phyloP scores from a whole-genome alignment of 2,329 filamentous ascomycete genomes.

The Trichophyton rubrum region DNA sequence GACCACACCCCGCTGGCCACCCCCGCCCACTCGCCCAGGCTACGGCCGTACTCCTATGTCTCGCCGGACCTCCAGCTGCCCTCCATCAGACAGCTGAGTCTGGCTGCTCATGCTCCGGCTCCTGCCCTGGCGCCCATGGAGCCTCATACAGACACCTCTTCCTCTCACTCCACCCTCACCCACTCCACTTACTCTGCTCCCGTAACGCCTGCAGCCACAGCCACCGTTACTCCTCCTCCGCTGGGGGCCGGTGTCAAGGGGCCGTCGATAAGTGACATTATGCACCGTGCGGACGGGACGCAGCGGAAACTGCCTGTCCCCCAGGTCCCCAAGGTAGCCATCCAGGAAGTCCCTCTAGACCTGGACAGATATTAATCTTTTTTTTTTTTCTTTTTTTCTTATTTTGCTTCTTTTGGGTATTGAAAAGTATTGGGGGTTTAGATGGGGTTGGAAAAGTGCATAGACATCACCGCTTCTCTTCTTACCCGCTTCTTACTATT shows the following conservation, averaged over 20 bases:
- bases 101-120: constrained; percentile 47
- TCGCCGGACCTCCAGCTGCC: constrained; percentile 67
- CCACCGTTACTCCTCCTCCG: no score
- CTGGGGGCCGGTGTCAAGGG: constrained; percentile 31
- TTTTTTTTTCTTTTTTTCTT: neutral
- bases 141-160: constrained; percentile 44
- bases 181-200: constrained; percentile 25
- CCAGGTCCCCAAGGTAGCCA: constrained; percentile 73
- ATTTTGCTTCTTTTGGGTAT: neutral
- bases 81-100: constrained; percentile 61
- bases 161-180: constrained; percentile 36
- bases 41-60: constrained; percentile 55
- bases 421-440: neutral
- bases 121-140: constrained; percentile 62
- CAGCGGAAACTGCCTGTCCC: constrained; percentile 86
- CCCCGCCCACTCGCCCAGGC: constrained; percentile 82
- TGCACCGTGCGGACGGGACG: constrained; percentile 73
- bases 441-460: neutral
- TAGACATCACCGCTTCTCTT: neutral
- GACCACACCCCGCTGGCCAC: constrained; percentile 98
- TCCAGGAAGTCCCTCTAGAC: constrained; percentile 54
- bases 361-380: constrained; percentile 12
- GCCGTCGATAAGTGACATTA: constrained; percentile 80
- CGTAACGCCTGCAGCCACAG: constrained; percentile 32
- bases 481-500: no score